Evolutionary conservation across 805 yeast species (phyloP).

Genomic region (Huiozyma naganishii): DNA sequence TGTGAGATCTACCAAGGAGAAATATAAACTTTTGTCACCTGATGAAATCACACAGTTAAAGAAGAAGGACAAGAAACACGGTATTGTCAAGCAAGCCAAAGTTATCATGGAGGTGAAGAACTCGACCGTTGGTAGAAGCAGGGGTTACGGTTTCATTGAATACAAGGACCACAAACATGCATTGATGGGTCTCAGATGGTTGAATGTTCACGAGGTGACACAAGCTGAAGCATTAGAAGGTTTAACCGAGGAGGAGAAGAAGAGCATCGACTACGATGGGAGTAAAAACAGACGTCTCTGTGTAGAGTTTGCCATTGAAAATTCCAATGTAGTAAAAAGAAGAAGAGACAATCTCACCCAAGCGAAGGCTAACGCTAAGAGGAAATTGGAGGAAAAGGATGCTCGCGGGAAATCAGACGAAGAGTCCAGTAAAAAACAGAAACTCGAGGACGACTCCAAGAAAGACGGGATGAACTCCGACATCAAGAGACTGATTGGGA

Average conservation of each 20-base stretch:
- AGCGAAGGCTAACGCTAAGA: slow-evolving; percentile 29
- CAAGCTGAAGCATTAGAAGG: slow-evolving; percentile 60
- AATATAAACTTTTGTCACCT: slow-evolving; percentile 32
- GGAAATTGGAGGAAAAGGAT: slow-evolving; percentile 19
- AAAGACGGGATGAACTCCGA: slow-evolving; percentile 37
- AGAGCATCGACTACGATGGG: slow-evolving; percentile 43
- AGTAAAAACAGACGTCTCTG: slow-evolving; percentile 62
- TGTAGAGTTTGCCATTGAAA: slow-evolving; percentile 93
- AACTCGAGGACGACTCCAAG: slow-evolving; percentile 18
- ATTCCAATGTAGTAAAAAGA: slow-evolving; percentile 86
- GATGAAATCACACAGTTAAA: slow-evolving; percentile 31
- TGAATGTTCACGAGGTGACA: slow-evolving; percentile 83
- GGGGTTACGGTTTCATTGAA: slow-evolving; percentile 96
- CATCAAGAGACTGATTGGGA: slow-evolving; percentile 53
- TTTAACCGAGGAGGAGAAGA: slow-evolving; percentile 56
- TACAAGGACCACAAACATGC: slow-evolving; percentile 87
- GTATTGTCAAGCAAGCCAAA: slow-evolving; percentile 90
- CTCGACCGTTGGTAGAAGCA: slow-evolving; percentile 73
- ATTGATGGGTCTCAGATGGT: slow-evolving; percentile 92
- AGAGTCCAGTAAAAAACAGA: slow-evolving; percentile 10
- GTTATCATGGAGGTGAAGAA: slow-evolving; percentile 88
- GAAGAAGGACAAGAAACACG: slow-evolving; percentile 63
- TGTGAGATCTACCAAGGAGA: slow-evolving; percentile 63
- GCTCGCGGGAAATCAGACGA: slow-evolving; percentile 11
- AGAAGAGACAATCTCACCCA: slow-evolving; percentile 57